A percentile compares a stretch with the other conserved stretches of the same genome.
These are phyloP conservation scores for Boechera retrofracta DNA, from an alignment of 345 rosid genomes.

Conservation along the genomic window DNA sequence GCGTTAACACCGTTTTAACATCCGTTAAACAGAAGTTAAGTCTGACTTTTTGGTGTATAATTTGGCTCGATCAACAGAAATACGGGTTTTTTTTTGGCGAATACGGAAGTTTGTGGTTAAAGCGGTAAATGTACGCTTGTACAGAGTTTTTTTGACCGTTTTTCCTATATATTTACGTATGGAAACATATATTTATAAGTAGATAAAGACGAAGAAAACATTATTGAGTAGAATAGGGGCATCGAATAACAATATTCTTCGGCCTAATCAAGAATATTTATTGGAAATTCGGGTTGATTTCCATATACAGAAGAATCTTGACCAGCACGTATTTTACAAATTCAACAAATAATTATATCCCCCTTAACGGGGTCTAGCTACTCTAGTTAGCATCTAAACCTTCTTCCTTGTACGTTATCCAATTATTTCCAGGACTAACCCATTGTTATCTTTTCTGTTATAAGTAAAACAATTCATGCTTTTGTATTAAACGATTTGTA, in stretches of 20 bases:
- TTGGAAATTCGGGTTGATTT: conserved; percentile 24
- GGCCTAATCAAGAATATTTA: conserved; percentile 37
- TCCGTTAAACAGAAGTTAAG: too few relatives aligned
- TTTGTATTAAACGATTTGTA: conserved; percentile 28
- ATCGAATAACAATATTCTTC: conserved; percentile 41
- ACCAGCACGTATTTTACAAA: background rate
- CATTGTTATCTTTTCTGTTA: background rate
- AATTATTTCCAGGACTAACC: background rate
- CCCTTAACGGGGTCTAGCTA: conserved; percentile 14
- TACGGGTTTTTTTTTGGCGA: too few relatives aligned
- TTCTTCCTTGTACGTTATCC: conserved; percentile 33
- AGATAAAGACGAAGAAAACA: conserved; percentile 26
- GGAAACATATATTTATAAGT: background rate
- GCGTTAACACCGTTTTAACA: too few relatives aligned
- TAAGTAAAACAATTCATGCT: background rate
- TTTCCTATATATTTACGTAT: background rate
- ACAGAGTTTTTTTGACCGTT: too few relatives aligned
- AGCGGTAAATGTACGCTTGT: too few relatives aligned
- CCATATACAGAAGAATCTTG: conserved; percentile 29
- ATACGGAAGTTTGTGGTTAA: too few relatives aligned
- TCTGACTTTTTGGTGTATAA: too few relatives aligned
- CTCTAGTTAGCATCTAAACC: conserved; percentile 21
- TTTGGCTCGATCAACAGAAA: too few relatives aligned
- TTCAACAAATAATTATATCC: conserved; percentile 26
- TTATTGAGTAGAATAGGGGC: conserved; percentile 11